These are phyloP conservation scores for Trichoderma citrinoviride DNA, from an alignment of 2,329 filamentous ascomycete genomes.

Conservation along the genomic window DNA sequence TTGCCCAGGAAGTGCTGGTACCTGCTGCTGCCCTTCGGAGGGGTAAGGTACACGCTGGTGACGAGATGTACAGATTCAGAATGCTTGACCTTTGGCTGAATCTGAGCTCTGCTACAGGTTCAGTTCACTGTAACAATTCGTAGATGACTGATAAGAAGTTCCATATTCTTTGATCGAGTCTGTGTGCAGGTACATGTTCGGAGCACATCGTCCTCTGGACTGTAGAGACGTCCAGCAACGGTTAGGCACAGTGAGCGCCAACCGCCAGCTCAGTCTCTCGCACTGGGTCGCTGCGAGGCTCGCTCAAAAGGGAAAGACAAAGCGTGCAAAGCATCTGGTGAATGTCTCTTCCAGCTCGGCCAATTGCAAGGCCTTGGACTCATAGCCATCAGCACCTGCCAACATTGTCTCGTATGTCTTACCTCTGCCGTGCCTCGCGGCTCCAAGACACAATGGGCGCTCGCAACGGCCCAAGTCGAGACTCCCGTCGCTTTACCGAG, in stretches of 20 bases:
- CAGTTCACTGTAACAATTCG: too few species aligned
- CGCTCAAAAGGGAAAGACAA: neutral
- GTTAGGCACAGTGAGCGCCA: too few species aligned
- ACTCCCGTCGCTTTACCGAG: neutral
- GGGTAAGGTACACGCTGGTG: neutral
- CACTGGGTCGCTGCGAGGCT: slow-evolving; percentile 8
- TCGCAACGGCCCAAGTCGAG: neutral
- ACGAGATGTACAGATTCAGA: neutral
- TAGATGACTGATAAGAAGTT: too few species aligned
- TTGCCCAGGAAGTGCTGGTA: too few species aligned
- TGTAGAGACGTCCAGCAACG: too few species aligned
- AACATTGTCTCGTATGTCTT: slow-evolving; percentile 6
- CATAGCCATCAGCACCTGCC: neutral
- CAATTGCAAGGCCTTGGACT: neutral
- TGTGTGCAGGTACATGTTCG: too few species aligned
- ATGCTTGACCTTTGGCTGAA: neutral
- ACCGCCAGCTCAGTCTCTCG: neutral
- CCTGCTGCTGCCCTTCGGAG: too few species aligned
- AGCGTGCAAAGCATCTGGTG: neutral
- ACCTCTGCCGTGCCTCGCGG: slow-evolving; percentile 12
- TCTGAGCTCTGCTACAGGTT: too few species aligned
- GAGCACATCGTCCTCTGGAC: too few species aligned
- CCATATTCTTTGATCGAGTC: too few species aligned
- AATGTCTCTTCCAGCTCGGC: neutral
- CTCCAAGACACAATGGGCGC: slow-evolving; percentile 17